phyloP scores from a whole-genome alignment of 139 green algal genomes.

The Ettlia oleoabundans region DNA sequence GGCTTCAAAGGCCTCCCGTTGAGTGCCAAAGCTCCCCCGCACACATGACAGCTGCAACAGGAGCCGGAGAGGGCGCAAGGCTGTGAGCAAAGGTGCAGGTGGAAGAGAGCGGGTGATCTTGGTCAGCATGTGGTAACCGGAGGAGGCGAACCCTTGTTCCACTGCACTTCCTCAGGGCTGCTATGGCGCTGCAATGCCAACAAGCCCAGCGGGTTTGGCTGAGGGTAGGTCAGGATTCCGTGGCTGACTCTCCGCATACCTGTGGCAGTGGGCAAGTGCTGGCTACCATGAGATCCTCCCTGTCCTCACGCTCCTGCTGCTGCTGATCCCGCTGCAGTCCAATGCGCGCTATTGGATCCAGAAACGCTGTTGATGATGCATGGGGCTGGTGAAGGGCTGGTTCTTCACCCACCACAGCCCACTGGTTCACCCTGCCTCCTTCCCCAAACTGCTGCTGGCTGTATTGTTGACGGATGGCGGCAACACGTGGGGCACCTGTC shows the following conservation, averaged over 20 bases:
- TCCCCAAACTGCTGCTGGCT: not conserved
- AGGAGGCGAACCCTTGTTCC: too few species aligned
- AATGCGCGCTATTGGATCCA: not conserved
- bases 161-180: too few species aligned
- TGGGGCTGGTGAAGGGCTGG: not conserved
- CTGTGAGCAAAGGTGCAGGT: too few species aligned
- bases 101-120: too few species aligned
- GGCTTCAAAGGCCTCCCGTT: slow-evolving; percentile 48
- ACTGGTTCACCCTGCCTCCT: not conserved
- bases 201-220: too few species aligned
- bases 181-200: too few species aligned
- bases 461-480: not conserved
- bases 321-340: not conserved
- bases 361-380: not conserved
- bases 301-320: not conserved
- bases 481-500: not conserved
- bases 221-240: too few species aligned
- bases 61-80: too few species aligned
- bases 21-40: slow-evolving; percentile 32
- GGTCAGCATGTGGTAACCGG: too few species aligned
- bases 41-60: slow-evolving; percentile 19
- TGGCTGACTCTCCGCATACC: too few species aligned
- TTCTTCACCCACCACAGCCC: not conserved
- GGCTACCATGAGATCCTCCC: slow-evolving; percentile 13
- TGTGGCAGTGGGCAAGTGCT: slow-evolving; percentile 17